These are phyloP conservation scores for Papilionanthe hybrid DNA, from an alignment of 116 monocot genomes.

Conservation along the genomic window DNA sequence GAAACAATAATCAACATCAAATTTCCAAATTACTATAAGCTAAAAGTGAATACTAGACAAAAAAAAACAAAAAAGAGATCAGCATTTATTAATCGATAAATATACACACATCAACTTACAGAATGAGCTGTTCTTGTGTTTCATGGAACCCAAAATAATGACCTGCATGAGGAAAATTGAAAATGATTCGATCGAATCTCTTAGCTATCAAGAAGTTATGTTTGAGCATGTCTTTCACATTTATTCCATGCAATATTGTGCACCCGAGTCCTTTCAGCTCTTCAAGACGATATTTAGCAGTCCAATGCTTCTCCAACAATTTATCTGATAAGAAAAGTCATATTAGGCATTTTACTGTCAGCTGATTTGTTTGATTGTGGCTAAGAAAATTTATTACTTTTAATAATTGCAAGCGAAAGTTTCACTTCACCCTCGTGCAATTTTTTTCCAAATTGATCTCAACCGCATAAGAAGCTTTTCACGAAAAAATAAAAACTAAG, in stretches of 20 bases:
- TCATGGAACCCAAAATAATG: conserved; percentile 11
- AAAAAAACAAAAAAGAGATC: neutral
- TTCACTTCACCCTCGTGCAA: too few relatives aligned
- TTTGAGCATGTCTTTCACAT: conserved; percentile 29
- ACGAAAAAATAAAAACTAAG: too few relatives aligned
- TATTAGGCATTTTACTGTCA: too few relatives aligned
- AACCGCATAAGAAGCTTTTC: too few relatives aligned
- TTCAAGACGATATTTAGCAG: conserved; percentile 3
- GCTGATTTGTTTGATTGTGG: too few relatives aligned
- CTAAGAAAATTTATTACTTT: too few relatives aligned
- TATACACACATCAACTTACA: conserved; percentile 4
- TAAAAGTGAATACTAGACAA: neutral
- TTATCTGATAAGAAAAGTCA: neutral
- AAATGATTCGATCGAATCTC: conserved; percentile 39
- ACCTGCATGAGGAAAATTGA: conserved; percentile 48
- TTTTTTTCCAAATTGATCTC: too few relatives aligned
- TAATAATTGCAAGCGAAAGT: too few relatives aligned
- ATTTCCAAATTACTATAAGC: neutral
- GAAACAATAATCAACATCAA: neutral
- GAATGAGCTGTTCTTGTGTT: conserved; percentile 11
- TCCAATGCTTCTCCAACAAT: conserved; percentile 17
- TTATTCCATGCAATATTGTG: conserved; percentile 22
- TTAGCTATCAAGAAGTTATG: conserved; percentile 9
- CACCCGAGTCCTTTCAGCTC: conserved; percentile 17
- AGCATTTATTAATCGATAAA: neutral